A percentile compares a stretch with the other conserved stretches of the same genome.
Conservation (phyloP, 2,329 filamentous ascomycete genomes). For the Venturia oleaginea region DNA sequence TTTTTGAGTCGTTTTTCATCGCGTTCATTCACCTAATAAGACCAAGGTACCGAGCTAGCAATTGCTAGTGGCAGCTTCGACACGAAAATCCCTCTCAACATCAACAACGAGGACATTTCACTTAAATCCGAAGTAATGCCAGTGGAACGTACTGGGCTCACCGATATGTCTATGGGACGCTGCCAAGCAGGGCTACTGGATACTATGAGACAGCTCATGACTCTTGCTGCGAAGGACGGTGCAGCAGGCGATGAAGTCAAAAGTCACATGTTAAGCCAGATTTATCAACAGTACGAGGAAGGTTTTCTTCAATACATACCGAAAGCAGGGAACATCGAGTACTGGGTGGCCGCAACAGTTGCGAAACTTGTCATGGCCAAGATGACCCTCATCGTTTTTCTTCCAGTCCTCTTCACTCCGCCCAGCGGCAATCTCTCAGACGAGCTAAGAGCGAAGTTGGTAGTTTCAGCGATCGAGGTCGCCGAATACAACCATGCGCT, state of each 20-base stretch:
- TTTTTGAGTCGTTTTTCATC: too few relatives aligned
- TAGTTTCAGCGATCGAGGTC: conserved; percentile 45
- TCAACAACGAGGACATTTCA: conserved; percentile 43
- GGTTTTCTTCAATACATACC: conserved; percentile 34
- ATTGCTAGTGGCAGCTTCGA: conserved; percentile 28
- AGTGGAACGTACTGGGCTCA: conserved; percentile 32
- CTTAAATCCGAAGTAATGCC: conserved; percentile 35
- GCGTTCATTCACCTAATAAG: too few relatives aligned
- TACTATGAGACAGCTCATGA: conserved; percentile 32
- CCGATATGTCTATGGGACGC: conserved; percentile 32
- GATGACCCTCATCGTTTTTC: conserved; percentile 32
- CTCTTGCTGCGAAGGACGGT: conserved; percentile 24
- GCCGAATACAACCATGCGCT: conserved; percentile 33
- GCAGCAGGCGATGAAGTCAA: conserved; percentile 33
- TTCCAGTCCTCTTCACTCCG: conserved; percentile 11
- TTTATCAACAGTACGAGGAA: conserved; percentile 36
- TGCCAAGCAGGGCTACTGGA: conserved; percentile 30
- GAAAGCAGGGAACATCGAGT: conserved; percentile 22
- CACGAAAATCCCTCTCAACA: conserved; percentile 41
- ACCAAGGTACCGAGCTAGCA: conserved; percentile 24
- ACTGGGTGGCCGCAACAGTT: conserved; percentile 34
- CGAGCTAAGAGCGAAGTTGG: conserved; percentile 36
- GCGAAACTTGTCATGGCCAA: conserved; percentile 45
- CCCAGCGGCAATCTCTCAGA: conserved; percentile 21
- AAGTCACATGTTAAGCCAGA: conserved; percentile 35